Conservation (phyloP, 1,284 basidiomycete genomes). For the Puccinia coronata region DNA sequence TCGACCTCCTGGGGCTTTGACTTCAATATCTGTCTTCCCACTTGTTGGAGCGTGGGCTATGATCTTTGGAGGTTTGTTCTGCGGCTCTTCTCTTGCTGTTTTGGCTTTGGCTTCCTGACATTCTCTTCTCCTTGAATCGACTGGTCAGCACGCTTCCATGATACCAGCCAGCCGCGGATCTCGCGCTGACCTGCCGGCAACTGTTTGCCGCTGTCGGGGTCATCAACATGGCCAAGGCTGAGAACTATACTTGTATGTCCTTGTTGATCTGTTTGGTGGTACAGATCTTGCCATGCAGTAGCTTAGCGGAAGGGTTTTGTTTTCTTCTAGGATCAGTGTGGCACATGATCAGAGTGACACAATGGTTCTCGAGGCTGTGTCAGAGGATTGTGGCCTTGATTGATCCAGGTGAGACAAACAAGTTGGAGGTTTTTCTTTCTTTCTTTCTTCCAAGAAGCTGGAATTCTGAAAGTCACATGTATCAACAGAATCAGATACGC, state of each 20-base stretch:
- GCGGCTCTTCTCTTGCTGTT: neutral
- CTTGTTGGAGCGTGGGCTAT: slow-evolving; percentile 8
- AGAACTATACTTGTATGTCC: slow-evolving; percentile 9
- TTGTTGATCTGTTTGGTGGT: neutral
- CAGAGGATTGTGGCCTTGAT: slow-evolving; percentile 13
- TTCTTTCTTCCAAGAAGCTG: neutral
- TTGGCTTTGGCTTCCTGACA: neutral
- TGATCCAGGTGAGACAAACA: neutral
- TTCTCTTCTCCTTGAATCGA: neutral
- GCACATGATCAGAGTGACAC: slow-evolving; percentile 24
- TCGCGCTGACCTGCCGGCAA: slow-evolving; percentile 7
- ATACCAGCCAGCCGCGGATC: slow-evolving; percentile 16
- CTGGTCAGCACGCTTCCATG: neutral
- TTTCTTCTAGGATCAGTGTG: slow-evolving; percentile 20
- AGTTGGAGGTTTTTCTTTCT: no score
- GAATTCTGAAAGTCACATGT: neutral
- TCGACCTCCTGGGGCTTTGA: neutral
- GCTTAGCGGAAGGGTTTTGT: neutral
- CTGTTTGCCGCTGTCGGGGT: slow-evolving; percentile 3
- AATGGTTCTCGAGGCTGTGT: slow-evolving; percentile 27
- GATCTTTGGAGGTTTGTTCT: slow-evolving; percentile 39
- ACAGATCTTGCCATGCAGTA: neutral
- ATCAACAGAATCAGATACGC: slow-evolving; percentile 16
- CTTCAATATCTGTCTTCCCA: neutral
- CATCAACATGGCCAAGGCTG: neutral